A percentile compares a stretch with the other conserved stretches of the same genome.
phyloP scores from a whole-genome alignment of 192 early-diverging fungal genomes.

The Coemansia sp. region DNA sequence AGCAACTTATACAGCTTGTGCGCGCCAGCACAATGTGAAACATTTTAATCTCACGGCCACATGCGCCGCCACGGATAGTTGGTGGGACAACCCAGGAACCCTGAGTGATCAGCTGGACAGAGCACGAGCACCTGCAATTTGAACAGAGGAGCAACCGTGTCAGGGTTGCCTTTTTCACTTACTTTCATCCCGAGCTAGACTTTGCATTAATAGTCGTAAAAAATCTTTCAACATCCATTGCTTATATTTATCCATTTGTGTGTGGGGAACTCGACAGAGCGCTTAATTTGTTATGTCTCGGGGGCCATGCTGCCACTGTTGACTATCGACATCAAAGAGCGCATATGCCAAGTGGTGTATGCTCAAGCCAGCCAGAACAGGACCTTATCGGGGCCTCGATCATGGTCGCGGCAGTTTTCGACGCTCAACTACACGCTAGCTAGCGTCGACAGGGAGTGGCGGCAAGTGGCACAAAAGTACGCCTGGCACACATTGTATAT shows the following conservation, averaged over 20 bases:
- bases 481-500: slow-evolving; percentile 51
- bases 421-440: slow-evolving; percentile 17
- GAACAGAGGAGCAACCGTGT: neutral
- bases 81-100: neutral
- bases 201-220: neutral
- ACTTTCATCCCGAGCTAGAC: neutral
- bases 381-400: neutral
- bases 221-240: neutral
- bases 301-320: slow-evolving; percentile 17
- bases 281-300: neutral
- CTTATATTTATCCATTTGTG: neutral
- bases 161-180: neutral
- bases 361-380: neutral
- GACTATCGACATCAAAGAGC: slow-evolving; percentile 47
- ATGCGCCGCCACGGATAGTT: neutral
- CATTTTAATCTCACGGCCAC: slow-evolving; percentile 10
- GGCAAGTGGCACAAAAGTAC: slow-evolving; percentile 28
- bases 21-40: slow-evolving; percentile 7
- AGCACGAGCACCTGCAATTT: neutral
- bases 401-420: slow-evolving; percentile 28
- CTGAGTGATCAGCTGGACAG: slow-evolving; percentile 7
- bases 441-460: slow-evolving; percentile 42
- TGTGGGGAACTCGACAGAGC: neutral
- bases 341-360: slow-evolving; percentile 36
- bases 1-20: neutral